These are phyloP conservation scores for Angomonas ambiguus DNA, from an alignment of 208 protist genomes.

Conservation along the genomic window DNA sequence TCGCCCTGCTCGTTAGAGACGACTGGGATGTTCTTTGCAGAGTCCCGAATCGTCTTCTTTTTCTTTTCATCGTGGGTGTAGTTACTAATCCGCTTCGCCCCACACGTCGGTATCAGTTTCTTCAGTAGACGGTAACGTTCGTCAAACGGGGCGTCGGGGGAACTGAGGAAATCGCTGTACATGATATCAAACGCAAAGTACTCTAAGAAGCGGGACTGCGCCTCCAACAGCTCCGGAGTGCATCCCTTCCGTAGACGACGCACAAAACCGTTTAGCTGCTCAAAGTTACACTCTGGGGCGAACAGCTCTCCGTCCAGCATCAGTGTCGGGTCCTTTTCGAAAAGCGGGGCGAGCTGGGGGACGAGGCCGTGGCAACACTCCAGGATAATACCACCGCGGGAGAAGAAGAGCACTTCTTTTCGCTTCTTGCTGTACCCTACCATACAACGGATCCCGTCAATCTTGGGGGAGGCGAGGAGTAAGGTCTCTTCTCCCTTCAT, in stretches of 20 bases:
- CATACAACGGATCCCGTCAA: conserved; percentile 87
- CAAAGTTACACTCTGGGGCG: conserved; percentile 79
- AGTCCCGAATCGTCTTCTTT: conserved; percentile 61
- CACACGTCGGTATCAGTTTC: conserved; percentile 69
- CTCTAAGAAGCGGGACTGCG: conserved; percentile 60
- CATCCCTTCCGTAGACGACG: conserved; percentile 38
- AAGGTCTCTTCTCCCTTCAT: conserved; percentile 22
- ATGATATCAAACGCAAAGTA: conserved; percentile 91
- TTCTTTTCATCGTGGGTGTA: conserved; percentile 77
- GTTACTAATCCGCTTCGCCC: conserved; percentile 80
- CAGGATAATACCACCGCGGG: conserved; percentile 78
- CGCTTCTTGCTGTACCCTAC: conserved; percentile 62
- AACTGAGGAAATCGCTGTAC: conserved; percentile 58
- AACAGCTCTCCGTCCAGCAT: conserved; percentile 88
- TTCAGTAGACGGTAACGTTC: conserved; percentile 81
- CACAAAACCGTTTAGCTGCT: conserved; percentile 81
- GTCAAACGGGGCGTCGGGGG: conserved; percentile 50
- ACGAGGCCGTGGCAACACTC: conserved; percentile 79
- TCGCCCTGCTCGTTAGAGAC: conserved; percentile 12
- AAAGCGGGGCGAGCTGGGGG: conserved; percentile 65
- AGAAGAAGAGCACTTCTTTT: conserved; percentile 79
- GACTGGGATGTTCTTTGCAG: conserved; percentile 8
- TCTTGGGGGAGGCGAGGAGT: conserved; percentile 83
- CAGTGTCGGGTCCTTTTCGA: conserved; percentile 60
- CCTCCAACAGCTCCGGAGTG: conserved; percentile 26